A percentile compares a stretch with the other conserved stretches of the same genome.
phyloP scores from a whole-genome alignment of 306 rosid genomes.

The Cucumis cinereus region DNA sequence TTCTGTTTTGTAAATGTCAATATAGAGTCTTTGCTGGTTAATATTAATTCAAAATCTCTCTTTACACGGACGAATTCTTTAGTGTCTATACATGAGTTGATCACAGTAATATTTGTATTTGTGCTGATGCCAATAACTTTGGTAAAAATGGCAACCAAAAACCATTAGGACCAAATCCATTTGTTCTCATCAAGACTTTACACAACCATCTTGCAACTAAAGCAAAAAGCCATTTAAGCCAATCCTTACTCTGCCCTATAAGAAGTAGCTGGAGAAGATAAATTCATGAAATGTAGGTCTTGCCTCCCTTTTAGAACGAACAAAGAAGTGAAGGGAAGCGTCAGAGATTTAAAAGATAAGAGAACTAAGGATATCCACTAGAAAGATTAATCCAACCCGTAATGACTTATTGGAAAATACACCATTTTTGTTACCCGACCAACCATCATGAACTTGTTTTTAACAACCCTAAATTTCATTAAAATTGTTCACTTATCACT shows the following conservation, averaged over 20 bases:
- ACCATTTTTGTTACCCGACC: no score
- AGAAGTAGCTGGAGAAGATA: not conserved
- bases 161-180: not conserved
- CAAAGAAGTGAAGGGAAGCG: no score
- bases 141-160: not conserved
- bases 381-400: no score
- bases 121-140: not conserved
- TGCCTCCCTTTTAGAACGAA: not conserved
- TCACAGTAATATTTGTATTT: not conserved
- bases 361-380: no score
- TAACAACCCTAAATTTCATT: not conserved
- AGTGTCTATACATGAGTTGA: not conserved
- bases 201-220: not conserved
- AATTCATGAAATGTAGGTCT: not conserved
- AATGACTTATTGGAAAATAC: no score
- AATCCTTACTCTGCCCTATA: not conserved
- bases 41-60: not conserved
- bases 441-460: not conserved
- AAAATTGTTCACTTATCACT: not conserved
- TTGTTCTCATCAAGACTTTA: not conserved
- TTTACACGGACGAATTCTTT: not conserved
- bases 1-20: conserved; percentile 12
- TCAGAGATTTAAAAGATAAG: no score
- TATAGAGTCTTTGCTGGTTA: not conserved
- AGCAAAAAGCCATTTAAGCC: not conserved